Percentiles rank a stretch among this genome's conserved stretches.
Evolutionary conservation across 2,329 filamentous ascomycete species (phyloP).

Genomic region (Sarocladium kiliense): DNA sequence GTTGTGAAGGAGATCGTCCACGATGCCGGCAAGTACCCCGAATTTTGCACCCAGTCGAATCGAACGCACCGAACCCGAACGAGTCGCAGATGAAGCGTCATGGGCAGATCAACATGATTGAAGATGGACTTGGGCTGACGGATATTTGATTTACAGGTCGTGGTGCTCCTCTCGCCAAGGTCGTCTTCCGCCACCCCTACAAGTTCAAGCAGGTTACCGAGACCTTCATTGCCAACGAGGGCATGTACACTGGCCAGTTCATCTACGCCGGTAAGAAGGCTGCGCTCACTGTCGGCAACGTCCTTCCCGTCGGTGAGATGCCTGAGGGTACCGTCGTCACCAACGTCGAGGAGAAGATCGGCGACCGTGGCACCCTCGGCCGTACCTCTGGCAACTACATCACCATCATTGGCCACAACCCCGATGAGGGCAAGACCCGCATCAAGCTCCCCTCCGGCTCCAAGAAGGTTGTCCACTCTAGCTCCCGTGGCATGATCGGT

Average conservation of each 20-base stretch:
- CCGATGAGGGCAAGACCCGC: conserved; percentile 98
- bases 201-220: conserved; percentile 95
- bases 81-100: conserved; percentile 6
- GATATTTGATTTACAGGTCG: conserved; percentile 42
- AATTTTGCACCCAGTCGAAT: not conserved
- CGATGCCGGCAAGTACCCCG: conserved; percentile 65
- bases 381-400: conserved; percentile 99
- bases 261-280: conserved; percentile 99
- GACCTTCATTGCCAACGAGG: conserved; percentile 99
- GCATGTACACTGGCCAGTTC: conserved; percentile 99
- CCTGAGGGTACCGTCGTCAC: conserved; percentile 99
- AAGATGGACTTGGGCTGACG: conserved; percentile 19
- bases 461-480: conserved; percentile 97
- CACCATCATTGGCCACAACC: conserved; percentile 96
- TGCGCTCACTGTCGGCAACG: conserved; percentile 91
- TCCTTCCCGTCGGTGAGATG: conserved; percentile 89
- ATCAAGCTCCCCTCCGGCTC: conserved; percentile 98
- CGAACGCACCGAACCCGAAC: conserved; percentile 10
- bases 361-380: conserved; percentile 93
- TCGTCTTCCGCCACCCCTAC: conserved; percentile 97
- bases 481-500: conserved; percentile 95
- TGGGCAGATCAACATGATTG: not conserved
- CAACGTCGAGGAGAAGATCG: conserved; percentile 98
- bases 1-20: conserved; percentile 99
- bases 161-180: conserved; percentile 95